Conservation (phyloP, 345 rosid genomes). For the Salix suchowensis region DNA sequence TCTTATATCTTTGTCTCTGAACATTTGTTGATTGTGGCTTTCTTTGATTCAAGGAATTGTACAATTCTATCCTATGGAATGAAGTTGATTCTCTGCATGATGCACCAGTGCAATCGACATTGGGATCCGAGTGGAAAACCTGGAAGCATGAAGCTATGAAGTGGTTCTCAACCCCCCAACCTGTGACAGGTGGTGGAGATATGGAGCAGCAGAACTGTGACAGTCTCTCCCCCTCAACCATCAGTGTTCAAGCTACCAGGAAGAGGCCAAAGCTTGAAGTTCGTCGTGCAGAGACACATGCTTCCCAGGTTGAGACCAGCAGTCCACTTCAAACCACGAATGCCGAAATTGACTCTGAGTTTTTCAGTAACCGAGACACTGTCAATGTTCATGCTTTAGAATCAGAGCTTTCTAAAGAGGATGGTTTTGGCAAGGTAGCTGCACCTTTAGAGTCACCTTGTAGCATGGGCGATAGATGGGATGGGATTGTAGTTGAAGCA, state of each 20-base stretch:
- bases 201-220: constrained; percentile 36
- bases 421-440: constrained; percentile 27
- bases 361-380: constrained; percentile 45
- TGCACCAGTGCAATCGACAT: constrained; percentile 54
- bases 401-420: constrained; percentile 30
- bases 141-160: constrained; percentile 94
- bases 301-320: constrained; percentile 49
- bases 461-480: constrained; percentile 64
- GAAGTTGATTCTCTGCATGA: constrained; percentile 68
- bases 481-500: constrained; percentile 60
- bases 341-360: constrained; percentile 52
- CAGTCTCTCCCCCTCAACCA: constrained; percentile 38
- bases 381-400: constrained; percentile 27
- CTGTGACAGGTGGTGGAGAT: constrained; percentile 38
- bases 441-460: constrained; percentile 31
- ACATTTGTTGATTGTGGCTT: constrained; percentile 3
- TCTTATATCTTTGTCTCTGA: not conserved
- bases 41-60: constrained; percentile 59
- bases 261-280: constrained; percentile 94
- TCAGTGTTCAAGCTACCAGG: constrained; percentile 49
- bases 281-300: constrained; percentile 78
- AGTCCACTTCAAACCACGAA: constrained; percentile 36
- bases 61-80: constrained; percentile 69
- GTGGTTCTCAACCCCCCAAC: constrained; percentile 66
- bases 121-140: constrained; percentile 92